Percentiles rank a stretch among this genome's conserved stretches.
These are phyloP conservation scores for Plasmopara viticola DNA, from an alignment of 352 stramenopile genomes.

Conservation along the genomic window DNA sequence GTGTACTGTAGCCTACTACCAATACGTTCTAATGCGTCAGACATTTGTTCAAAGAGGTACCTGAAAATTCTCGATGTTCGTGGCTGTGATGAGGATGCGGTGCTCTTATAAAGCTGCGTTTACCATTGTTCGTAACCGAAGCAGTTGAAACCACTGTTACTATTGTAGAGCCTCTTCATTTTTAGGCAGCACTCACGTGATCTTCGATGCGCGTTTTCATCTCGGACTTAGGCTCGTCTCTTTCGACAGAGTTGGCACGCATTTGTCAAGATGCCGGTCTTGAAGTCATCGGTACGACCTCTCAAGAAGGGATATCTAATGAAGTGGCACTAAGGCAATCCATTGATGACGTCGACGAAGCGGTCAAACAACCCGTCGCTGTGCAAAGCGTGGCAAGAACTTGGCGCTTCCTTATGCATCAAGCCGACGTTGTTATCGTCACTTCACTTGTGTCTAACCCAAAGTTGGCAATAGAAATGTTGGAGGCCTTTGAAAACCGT, in stretches of 20 bases:
- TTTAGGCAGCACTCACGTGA: background rate
- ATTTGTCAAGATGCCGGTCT: constrained; percentile 58
- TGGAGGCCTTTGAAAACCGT: constrained; percentile 62
- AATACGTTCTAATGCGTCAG: too few relatives aligned
- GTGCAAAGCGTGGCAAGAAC: constrained; percentile 36
- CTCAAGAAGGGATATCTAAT: constrained; percentile 24
- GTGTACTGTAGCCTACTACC: too few relatives aligned
- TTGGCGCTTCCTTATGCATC: constrained; percentile 49
- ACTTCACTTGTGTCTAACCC: constrained; percentile 43
- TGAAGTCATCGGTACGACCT: constrained; percentile 55
- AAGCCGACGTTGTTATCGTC: constrained; percentile 48
- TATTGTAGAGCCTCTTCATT: background rate
- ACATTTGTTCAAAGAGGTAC: too few relatives aligned
- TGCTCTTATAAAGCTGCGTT: too few relatives aligned
- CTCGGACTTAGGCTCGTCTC: constrained; percentile 53
- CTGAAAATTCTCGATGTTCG: too few relatives aligned
- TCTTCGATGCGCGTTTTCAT: constrained; percentile 66
- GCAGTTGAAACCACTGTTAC: background rate
- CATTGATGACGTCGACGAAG: constrained; percentile 34
- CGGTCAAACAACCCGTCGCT: constrained; percentile 49
- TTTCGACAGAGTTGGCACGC: constrained; percentile 43
- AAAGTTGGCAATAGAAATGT: constrained; percentile 53
- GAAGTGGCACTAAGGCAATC: too few relatives aligned
- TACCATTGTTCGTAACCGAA: background rate
- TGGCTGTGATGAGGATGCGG: too few relatives aligned